Evolutionary conservation across 371 early-diverging fungal genomes (phyloP).

Genomic region (Capillidium heterosporum): DNA sequence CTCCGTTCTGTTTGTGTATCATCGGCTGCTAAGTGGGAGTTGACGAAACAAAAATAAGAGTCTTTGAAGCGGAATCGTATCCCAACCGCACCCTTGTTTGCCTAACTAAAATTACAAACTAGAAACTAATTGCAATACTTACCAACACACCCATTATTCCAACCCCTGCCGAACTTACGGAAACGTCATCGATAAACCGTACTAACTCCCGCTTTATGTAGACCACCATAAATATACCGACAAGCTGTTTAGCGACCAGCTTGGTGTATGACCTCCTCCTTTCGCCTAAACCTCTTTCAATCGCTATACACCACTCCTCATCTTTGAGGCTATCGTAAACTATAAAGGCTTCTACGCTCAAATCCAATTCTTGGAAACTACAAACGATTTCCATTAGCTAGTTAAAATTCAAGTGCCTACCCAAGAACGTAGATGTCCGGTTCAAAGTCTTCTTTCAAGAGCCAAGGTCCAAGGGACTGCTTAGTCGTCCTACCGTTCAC

Average conservation of each 20-base stretch:
- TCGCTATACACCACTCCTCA: constrained; percentile 56
- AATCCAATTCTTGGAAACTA: constrained; percentile 81
- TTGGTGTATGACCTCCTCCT: constrained; percentile 26
- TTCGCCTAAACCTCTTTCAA: constrained; percentile 37
- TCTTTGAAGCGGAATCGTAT: constrained; percentile 69
- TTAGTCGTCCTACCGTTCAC: constrained; percentile 59
- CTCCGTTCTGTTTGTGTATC: not conserved
- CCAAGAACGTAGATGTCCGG: not conserved
- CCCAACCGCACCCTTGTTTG: constrained; percentile 78
- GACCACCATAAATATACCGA: constrained; percentile 70
- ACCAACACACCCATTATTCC: constrained; percentile 68
- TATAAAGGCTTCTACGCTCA: constrained; percentile 67
- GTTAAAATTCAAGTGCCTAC: not conserved
- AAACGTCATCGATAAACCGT: constrained; percentile 32
- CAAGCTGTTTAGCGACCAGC: constrained; percentile 55
- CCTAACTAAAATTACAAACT: constrained; percentile 9
- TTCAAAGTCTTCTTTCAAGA: constrained; percentile 14
- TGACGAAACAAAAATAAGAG: constrained; percentile 72
- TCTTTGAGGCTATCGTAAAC: constrained; percentile 55
- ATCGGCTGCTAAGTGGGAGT: constrained; percentile 88
- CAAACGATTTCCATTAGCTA: not conserved
- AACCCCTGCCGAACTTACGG: constrained; percentile 39
- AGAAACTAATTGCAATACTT: not conserved
- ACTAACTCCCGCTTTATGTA: constrained; percentile 36
- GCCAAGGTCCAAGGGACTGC: constrained; percentile 42